Percentiles rank a stretch among this genome's conserved stretches.
phyloP scores from a whole-genome alignment of 257 asterid genomes.

The Solanum lycopersicoides region DNA sequence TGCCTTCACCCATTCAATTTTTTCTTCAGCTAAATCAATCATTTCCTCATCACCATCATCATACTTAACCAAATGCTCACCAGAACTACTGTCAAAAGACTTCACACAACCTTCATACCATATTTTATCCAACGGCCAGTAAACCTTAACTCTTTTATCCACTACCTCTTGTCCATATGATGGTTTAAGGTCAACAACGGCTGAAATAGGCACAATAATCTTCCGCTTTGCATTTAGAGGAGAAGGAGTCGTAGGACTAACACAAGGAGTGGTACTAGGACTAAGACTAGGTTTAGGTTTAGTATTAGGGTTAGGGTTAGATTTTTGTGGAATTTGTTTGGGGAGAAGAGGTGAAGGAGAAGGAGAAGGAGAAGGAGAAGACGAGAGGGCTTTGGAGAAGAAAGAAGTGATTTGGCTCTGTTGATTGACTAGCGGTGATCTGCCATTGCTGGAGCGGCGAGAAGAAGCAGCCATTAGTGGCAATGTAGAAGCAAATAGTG shows the following conservation, averaged over 20 bases:
- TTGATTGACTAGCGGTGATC: constrained; percentile 79
- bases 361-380: constrained; percentile 29
- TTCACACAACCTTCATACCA: constrained; percentile 80
- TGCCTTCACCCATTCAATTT: constrained; percentile 50
- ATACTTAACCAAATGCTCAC: constrained; percentile 76
- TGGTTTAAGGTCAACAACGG: constrained; percentile 15
- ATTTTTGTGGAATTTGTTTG: constrained; percentile 24
- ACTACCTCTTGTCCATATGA: constrained; percentile 49
- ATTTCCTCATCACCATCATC: constrained; percentile 81
- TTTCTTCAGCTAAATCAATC: constrained; percentile 46
- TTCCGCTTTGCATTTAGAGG: not conserved
- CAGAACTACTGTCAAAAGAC: constrained; percentile 53
- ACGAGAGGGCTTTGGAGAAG: constrained; percentile 45
- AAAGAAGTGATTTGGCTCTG: constrained; percentile 82
- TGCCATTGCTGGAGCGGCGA: constrained; percentile 63
- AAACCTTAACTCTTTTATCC: constrained; percentile 48
- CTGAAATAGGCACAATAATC: not conserved
- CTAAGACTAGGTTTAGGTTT: not conserved
- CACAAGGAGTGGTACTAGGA: not conserved
- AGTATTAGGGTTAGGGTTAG: constrained; percentile 14
- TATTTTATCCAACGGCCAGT: constrained; percentile 73
- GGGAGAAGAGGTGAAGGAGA: constrained; percentile 19
- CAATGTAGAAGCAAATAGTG: not conserved
- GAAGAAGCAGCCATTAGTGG: constrained; percentile 29
- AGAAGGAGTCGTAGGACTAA: not conserved